A percentile compares a stretch with the other conserved stretches of the same genome.
Evolutionary conservation across 441 rosid species (phyloP).

Genomic region (Geranium incanum): DNA sequence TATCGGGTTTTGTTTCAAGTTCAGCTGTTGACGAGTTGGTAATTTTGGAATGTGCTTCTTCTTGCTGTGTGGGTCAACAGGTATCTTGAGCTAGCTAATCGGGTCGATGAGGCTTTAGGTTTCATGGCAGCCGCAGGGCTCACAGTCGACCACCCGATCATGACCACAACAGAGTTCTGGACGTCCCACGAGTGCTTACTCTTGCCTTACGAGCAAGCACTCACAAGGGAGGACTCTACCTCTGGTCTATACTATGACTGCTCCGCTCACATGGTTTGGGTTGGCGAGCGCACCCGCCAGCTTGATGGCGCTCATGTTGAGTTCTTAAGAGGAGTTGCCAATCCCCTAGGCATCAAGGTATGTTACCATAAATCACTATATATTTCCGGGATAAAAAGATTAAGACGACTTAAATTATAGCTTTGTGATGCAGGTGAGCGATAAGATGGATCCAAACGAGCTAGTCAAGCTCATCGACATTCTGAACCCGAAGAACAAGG

Average conservation of each 20-base stretch:
- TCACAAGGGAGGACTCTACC: constrained; percentile 31
- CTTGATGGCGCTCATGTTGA: constrained; percentile 32
- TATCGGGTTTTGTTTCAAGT: neutral
- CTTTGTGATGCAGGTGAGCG: constrained; percentile 36
- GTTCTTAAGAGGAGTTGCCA: constrained; percentile 30
- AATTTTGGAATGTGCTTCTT: neutral
- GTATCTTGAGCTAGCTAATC: constrained; percentile 28
- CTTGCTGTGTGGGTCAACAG: constrained; percentile 14
- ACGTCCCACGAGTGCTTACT: constrained; percentile 33
- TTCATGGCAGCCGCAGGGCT: constrained; percentile 33
- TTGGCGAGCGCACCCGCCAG: constrained; percentile 33
- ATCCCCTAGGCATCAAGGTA: constrained; percentile 34
- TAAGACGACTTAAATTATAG: constrained; percentile 26
- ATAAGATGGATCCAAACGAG: constrained; percentile 61
- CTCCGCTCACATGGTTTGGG: constrained; percentile 35
- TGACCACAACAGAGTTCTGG: constrained; percentile 32
- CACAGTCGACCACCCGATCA: constrained; percentile 27
- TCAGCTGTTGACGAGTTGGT: neutral
- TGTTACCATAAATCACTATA: neutral
- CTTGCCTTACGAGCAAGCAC: constrained; percentile 31
- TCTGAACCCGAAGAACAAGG: constrained; percentile 32
- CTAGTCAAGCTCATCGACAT: constrained; percentile 37
- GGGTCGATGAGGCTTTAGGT: constrained; percentile 29
- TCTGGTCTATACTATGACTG: constrained; percentile 31
- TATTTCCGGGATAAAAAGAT: neutral